Percentiles rank a stretch among this genome's conserved stretches.
These are phyloP conservation scores for Euphorbia corollata DNA, from an alignment of 441 rosid genomes.

Conservation along the genomic window DNA sequence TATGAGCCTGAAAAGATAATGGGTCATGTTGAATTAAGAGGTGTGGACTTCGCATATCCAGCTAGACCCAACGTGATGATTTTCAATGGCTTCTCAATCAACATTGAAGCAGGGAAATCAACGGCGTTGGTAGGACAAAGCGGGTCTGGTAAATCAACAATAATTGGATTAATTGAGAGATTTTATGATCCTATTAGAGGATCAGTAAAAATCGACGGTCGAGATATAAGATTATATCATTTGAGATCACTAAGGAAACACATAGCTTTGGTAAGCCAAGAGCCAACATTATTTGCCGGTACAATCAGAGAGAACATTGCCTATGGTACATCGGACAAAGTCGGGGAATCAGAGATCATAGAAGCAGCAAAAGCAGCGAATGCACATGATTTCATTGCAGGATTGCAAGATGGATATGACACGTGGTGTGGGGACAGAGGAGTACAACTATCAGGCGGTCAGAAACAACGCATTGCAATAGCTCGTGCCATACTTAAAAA, in stretches of 20 bases:
- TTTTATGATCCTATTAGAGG: slow-evolving; percentile 62
- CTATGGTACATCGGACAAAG: slow-evolving; percentile 32
- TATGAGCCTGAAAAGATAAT: slow-evolving; percentile 29
- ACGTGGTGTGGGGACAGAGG: slow-evolving; percentile 54
- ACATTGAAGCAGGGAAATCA: slow-evolving; percentile 52
- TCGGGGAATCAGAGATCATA: slow-evolving; percentile 41
- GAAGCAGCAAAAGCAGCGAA: slow-evolving; percentile 57
- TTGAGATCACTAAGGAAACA: slow-evolving; percentile 49
- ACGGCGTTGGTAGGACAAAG: slow-evolving; percentile 75
- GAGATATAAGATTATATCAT: slow-evolving; percentile 44
- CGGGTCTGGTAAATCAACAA: slow-evolving; percentile 68
- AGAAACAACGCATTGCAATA: too few species aligned
- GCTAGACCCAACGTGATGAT: slow-evolving; percentile 51
- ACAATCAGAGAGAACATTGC: slow-evolving; percentile 54
- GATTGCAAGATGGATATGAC: slow-evolving; percentile 47
- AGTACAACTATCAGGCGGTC: too few species aligned
- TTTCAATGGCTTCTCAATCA: slow-evolving; percentile 43
- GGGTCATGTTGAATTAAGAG: slow-evolving; percentile 40
- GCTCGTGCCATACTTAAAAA: too few species aligned
- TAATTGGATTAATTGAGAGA: slow-evolving; percentile 56
- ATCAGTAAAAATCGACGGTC: slow-evolving; percentile 42
- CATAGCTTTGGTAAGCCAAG: slow-evolving; percentile 70
- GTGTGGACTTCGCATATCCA: slow-evolving; percentile 59
- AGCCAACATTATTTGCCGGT: slow-evolving; percentile 54
- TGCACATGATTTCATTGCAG: slow-evolving; percentile 62